Conservation (phyloP, 2,329 filamentous ascomycete species). For the Fusarium sp. region DNA sequence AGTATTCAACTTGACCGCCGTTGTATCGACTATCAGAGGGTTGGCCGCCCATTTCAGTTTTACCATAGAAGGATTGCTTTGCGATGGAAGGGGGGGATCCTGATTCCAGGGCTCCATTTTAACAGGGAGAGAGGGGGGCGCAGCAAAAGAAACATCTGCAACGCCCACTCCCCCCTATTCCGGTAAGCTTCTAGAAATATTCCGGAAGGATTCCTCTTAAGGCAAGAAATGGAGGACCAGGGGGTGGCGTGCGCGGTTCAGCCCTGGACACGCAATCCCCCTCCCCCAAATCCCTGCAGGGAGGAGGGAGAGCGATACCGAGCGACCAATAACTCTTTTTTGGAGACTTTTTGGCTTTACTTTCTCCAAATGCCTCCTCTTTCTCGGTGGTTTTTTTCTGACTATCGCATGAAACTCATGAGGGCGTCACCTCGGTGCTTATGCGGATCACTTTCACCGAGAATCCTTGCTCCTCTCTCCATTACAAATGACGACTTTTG, state of each 20-base stretch:
- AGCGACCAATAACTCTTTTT: background rate
- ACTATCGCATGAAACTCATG: conserved; percentile 5
- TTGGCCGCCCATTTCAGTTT: background rate
- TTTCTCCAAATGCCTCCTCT: background rate
- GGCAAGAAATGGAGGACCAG: background rate
- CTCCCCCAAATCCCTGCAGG: conserved; percentile 20
- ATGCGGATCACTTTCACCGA: conserved; percentile 34
- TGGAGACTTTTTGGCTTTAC: background rate
- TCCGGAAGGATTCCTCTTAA: conserved; percentile 41
- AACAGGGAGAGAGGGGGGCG: background rate
- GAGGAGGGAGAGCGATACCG: background rate
- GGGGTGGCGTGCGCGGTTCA: conserved; percentile 20
- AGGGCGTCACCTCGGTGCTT: conserved; percentile 44
- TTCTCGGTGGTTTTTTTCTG: conserved; percentile 3
- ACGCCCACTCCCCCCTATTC: conserved; percentile 23
- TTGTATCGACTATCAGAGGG: background rate
- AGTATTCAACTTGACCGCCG: conserved; percentile 16
- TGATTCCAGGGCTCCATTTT: background rate
- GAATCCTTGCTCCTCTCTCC: conserved; percentile 25
- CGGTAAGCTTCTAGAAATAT: conserved; percentile 41
- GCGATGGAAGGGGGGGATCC: background rate
- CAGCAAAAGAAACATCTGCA: conserved; percentile 2
- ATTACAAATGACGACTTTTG: conserved; percentile 26
- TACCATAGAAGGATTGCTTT: background rate
- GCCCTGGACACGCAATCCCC: conserved; percentile 18